Base-by-base conservation (phyloP, 164 flowering plant genomes). In the Paratinospora sagittata region DNA sequence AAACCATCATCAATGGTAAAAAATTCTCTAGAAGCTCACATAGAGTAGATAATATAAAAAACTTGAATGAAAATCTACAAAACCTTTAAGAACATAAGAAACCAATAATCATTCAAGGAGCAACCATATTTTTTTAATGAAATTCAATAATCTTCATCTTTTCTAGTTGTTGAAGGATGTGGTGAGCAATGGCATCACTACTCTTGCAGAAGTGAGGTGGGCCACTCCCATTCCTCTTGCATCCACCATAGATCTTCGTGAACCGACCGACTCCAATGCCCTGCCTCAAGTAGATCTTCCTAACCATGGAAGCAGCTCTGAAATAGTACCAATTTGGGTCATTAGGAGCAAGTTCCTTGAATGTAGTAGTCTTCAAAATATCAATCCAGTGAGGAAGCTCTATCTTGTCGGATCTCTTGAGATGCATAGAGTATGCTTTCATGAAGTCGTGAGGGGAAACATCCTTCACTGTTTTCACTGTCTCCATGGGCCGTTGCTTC, bases 291-390 rank as follows among this genome's bases (percentile, higher is more conserved):
- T 93, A 93, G 67, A 93, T 78, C 65, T 87, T 87, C 78, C 88
- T 79, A 16, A 87, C 90, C 84, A 87, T 87, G 62, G 90, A 87
- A 34, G 97, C 98, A 72, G 98, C 94, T 76, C 98, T 85, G 68
- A 91, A 75, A 39, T 81, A 91, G 72, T 93, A 91, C 97, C 97
- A 93, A 77, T 93, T 96, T 11, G 91, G 86, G 67, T 91, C 98
- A 80, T 79, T 91, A 87, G 0, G 97, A 97, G 98, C 97, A 76
- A 93, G 92, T 73, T 93, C 97, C 84, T 93, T 93, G 68, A 84
- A 82, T 3, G 43, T 78, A 0, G 80, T 93, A n/a, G 98, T 93
- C 82, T 93, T 93, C 77, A 91, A 97, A 62, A 93, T 87, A 70
- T 90, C 97, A 27, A 94, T 88, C 97, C 96, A 93, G 11, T 80